Evolutionary conservation across 805 yeast species (phyloP).

Genomic region (Wickerhamiella musiphila): DNA sequence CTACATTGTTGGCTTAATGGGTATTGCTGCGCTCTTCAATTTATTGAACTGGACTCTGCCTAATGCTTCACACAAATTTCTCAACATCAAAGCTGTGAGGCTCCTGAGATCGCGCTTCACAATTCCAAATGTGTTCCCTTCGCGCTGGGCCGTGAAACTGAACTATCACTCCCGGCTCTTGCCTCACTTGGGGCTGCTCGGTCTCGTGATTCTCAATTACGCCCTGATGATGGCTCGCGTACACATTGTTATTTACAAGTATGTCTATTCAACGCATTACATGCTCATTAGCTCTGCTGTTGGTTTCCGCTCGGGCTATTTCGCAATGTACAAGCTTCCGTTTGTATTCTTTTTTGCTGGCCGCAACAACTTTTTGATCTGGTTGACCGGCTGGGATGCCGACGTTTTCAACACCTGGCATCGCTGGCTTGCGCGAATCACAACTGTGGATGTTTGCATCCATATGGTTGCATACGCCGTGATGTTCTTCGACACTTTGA

Average conservation of each 20-base stretch:
- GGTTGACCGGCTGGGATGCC: conserved; percentile 38
- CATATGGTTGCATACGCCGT: conserved; percentile 41
- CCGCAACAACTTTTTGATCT: conserved; percentile 44
- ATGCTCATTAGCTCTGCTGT: conserved; percentile 1
- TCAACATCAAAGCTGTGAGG: conserved; percentile 3
- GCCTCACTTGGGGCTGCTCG: conserved; percentile 2
- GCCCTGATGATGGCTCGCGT: neutral
- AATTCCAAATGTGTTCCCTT: conserved; percentile 4
- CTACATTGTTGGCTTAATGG: conserved; percentile 7
- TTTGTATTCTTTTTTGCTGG: conserved; percentile 48
- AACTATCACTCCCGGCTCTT: conserved; percentile 2
- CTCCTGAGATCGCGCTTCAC: conserved; percentile 3
- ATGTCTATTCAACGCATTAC: neutral
- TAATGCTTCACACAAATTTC: neutral
- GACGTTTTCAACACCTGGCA: conserved; percentile 41
- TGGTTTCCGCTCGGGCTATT: conserved; percentile 23
- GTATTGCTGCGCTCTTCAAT: conserved; percentile 4
- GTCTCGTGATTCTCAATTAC: conserved; percentile 2
- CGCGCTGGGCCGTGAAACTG: conserved; percentile 2
- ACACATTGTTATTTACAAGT: neutral
- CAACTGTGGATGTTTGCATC: conserved; percentile 29
- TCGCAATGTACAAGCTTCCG: conserved; percentile 26
- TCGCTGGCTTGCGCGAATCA: conserved; percentile 40
- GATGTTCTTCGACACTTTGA: conserved; percentile 11
- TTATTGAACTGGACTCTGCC: conserved; percentile 7